Percentiles rank a stretch among this genome's conserved stretches.
phyloP scores from a whole-genome alignment of 1,284 basidiomycete genomes.

The Rhodotorula sp. region DNA sequence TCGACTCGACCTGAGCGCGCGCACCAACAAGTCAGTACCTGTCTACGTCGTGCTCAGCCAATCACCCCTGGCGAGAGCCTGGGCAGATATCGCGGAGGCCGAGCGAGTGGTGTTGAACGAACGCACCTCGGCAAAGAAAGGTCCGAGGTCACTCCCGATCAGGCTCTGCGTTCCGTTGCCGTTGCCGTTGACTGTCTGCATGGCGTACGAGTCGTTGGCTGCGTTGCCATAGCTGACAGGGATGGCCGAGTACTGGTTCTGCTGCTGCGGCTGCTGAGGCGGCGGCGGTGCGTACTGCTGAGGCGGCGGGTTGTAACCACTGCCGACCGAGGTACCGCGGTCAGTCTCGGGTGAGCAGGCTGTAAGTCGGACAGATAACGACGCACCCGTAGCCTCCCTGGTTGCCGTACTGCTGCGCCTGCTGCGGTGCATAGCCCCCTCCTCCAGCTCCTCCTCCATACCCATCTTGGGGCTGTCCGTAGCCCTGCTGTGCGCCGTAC shows the following conservation, averaged over 20 bases:
- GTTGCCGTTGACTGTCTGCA: conserved; percentile 29
- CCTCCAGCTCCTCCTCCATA: conserved; percentile 27
- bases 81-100: no score
- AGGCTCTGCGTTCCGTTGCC: conserved; percentile 11
- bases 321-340: neutral
- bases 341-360: neutral
- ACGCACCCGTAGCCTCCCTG: conserved; percentile 1
- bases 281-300: conserved; percentile 16
- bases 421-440: conserved; percentile 22
- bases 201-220: conserved; percentile 18
- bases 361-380: no score
- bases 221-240: conserved; percentile 19
- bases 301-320: conserved; percentile 1
- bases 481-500: conserved; percentile 2
- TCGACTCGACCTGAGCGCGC: conserved; percentile 39
- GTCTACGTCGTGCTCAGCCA: no score
- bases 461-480: conserved; percentile 14
- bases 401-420: conserved; percentile 1
- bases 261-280: conserved; percentile 3
- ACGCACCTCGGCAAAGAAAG: conserved; percentile 40
- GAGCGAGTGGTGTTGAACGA: no score
- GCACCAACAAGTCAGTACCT: no score
- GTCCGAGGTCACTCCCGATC: conserved; percentile 26
- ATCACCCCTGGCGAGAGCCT: no score
- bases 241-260: conserved; percentile 1